phyloP scores from a whole-genome alignment of 2,329 filamentous ascomycete species.

The Pseudogymnoascus sp. region DNA sequence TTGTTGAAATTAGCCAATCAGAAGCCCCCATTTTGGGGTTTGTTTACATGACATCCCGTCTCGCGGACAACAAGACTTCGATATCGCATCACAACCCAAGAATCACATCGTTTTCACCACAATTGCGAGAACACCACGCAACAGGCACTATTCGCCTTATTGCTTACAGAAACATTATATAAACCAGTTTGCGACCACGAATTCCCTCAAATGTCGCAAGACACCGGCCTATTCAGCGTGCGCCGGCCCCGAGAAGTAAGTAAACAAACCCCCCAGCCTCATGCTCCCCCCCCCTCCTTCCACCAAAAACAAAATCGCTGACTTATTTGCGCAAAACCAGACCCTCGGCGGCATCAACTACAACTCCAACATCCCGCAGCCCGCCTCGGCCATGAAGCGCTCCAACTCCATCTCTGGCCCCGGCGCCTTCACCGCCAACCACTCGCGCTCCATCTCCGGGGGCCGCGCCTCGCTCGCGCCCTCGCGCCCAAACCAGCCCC shows the following conservation, averaged over 20 bases:
- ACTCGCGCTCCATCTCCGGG: conserved; percentile 75
- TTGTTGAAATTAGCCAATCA: conserved; percentile 18
- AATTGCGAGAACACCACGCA: background rate
- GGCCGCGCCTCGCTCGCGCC: conserved; percentile 80
- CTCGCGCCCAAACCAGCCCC: conserved; percentile 73
- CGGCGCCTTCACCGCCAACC: conserved; percentile 57
- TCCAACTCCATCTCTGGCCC: conserved; percentile 68
- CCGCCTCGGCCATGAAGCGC: conserved; percentile 88
- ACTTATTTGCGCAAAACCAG: conserved; percentile 39
- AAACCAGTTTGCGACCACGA: background rate
- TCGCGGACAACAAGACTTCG: conserved; percentile 4
- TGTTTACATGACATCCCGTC: conserved; percentile 25
- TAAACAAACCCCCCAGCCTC: conserved; percentile 17
- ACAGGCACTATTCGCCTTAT: background rate
- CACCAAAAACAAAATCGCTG: background rate
- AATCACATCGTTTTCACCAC: background rate
- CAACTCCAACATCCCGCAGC: conserved; percentile 81
- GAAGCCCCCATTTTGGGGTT: conserved; percentile 13
- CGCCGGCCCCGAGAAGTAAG: conserved; percentile 83
- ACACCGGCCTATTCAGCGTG: conserved; percentile 81
- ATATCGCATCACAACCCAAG: background rate
- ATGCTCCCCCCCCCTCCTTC: background rate
- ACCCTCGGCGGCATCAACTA: conserved; percentile 78
- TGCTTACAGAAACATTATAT: background rate
- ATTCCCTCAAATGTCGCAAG: conserved; percentile 63